Evolutionary conservation across 2,329 filamentous ascomycete genomes (phyloP).

Genomic region (Metarhizium anisopliae): DNA sequence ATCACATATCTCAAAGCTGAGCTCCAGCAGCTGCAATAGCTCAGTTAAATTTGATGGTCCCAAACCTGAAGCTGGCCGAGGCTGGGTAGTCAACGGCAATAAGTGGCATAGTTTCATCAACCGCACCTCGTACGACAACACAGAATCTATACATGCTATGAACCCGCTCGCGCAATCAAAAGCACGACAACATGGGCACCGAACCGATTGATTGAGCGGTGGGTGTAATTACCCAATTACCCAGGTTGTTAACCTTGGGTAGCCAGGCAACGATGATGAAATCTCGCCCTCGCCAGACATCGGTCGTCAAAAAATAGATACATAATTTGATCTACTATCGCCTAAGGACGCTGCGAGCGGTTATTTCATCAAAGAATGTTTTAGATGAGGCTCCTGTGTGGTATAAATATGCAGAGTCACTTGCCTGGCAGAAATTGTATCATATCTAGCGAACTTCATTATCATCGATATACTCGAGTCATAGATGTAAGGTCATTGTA

Average conservation of each 20-base stretch:
- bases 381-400: neutral
- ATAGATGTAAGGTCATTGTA: neutral
- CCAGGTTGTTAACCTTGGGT: neutral
- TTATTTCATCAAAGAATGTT: neutral
- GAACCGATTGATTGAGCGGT: neutral
- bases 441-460: neutral
- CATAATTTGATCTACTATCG: neutral
- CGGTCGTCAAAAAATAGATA: neutral
- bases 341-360: neutral
- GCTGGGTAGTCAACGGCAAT: neutral
- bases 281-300: neutral
- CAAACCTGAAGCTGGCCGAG: neutral
- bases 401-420: neutral
- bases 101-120: neutral
- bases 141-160: neutral
- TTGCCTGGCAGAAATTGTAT: neutral
- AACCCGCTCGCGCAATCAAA: neutral
- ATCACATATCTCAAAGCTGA: slow-evolving; percentile 3
- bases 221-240: neutral
- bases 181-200: neutral
- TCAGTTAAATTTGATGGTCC: neutral
- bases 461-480: neutral
- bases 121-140: neutral
- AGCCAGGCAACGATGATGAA: neutral
- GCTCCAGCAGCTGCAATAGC: neutral